Evolutionary conservation across 305 asterid genomes (phyloP), one percentile per base, ranked within the genome.

Genomic region (Solanum chacoense): DNA sequence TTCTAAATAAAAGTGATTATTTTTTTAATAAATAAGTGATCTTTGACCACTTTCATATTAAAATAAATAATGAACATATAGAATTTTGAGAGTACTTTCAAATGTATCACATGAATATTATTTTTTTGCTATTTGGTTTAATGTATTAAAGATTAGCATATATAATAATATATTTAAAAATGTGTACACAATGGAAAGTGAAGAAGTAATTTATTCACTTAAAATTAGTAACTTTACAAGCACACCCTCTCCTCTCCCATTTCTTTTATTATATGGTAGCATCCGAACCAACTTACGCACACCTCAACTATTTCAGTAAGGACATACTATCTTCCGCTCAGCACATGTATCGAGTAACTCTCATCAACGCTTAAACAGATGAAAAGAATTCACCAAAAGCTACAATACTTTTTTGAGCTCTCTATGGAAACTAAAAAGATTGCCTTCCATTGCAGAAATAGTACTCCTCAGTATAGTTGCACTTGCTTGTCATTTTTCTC

Each of bases 261-360:
- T 78, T 77, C 50, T 77, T n/a, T n/a, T 37, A 37, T n/a, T 3
- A 9, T n/a, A 36, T 37, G 32, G 8, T 6, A 1, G 10, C 7
- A 0, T n/a, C 3, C 0, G 9, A 36, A 24, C 2, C 12, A 40
- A 0, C 36, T 26, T 40, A 28, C 0, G 1, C 35, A 14, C 31
- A 76, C 20, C 55, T 76, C 65, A n/a, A 76, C 6, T 40, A 40
- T 40, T 40, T 40, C 50, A 40, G 4, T 0, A 11, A 11, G 50
- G 50, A 12, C 50, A 40, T 77, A 6, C 5, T 76, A 76, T 35
- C 20, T 28, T 76, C 31, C 1, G 0, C 50, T 38, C 18, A 2
- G 0, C 6, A 6, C n/a, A 80, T 0, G 5, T 42, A 80, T 24
- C 2, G 3, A 40, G 85, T 26, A 80, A 80, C 37, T 79, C 6